These are phyloP conservation scores for Tilletiopsis washingtonensis DNA, from an alignment of 1,284 basidiomycete species.

Conservation along the genomic window DNA sequence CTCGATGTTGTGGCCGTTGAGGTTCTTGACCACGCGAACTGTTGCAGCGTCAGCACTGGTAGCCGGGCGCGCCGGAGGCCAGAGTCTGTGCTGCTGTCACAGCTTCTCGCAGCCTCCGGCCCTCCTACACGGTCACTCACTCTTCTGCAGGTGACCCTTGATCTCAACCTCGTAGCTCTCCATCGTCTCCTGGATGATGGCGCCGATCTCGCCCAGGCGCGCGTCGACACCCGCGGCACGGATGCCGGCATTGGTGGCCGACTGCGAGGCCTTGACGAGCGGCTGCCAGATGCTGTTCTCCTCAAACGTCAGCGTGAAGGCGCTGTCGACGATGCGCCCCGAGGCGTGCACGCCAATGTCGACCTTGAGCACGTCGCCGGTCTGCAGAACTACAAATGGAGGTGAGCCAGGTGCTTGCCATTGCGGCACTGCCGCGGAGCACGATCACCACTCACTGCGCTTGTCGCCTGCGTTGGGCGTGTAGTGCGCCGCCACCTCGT, in stretches of 20 bases:
- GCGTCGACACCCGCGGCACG: slow-evolving; percentile 79
- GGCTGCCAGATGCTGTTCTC: slow-evolving; percentile 70
- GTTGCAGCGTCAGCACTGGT: no score
- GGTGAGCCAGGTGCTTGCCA: no score
- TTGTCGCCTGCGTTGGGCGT: slow-evolving; percentile 93
- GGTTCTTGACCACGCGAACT: slow-evolving; percentile 45
- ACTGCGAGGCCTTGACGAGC: slow-evolving; percentile 81
- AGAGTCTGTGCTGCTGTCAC: no score
- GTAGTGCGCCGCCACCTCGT: slow-evolving; percentile 94
- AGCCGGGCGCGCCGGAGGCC: no score
- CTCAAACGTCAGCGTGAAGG: slow-evolving; percentile 85
- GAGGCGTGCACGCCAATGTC: slow-evolving; percentile 96
- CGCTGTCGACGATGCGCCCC: slow-evolving; percentile 88
- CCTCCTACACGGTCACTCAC: slow-evolving; percentile 52
- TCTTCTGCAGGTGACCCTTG: slow-evolving; percentile 70
- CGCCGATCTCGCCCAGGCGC: slow-evolving; percentile 84
- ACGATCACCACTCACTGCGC: no score
- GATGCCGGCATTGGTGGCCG: slow-evolving; percentile 84
- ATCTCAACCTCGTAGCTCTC: slow-evolving; percentile 95
- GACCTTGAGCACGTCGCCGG: slow-evolving; percentile 86
- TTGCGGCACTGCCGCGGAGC: no score
- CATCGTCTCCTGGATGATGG: slow-evolving; percentile 95
- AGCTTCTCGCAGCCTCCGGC: background rate
- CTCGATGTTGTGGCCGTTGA: slow-evolving; percentile 46
- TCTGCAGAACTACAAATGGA: slow-evolving; percentile 74